Evolutionary conservation across 331 rosid species (phyloP), one percentile per base, ranked within the genome.

Genomic region (Malus hybrid): DNA sequence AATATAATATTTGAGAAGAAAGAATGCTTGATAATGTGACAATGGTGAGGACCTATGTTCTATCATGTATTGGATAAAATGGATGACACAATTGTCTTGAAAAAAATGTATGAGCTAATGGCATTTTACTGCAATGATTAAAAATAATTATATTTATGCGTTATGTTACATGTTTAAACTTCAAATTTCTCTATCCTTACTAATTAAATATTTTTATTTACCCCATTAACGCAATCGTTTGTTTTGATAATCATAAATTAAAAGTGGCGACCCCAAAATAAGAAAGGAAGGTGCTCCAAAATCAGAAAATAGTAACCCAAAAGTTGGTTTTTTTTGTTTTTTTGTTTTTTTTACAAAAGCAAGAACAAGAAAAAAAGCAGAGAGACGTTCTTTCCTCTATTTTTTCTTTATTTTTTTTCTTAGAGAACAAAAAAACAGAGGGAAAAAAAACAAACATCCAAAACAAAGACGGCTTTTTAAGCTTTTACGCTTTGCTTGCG

Each of bases 401-500:
- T 12, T 61, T 12, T 10, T 5, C 5, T 13, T 28, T 0, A 0
- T 6, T 28, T 61, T 61, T 18, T 62, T 24, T 12, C 34, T 5
- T 1, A 13, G 34, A 27, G 34, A 69, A 67, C 72, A 71, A 77
- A 81, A 86, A 86, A 61, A 79, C 42, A 72, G 50, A 50, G 67
- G 44, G 22, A 42, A 60, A 57, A 66, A 64, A 36, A 73, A 77
- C 87, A 67, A 85, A 82, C 67, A 24, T 77, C 87, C 34, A 70
- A 76, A 79, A 76, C 78, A 70, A 84, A 74, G 77, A 78, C 82
- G 73, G 60, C 70, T 46, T 39, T 39, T 39, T 39, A 39, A 10
- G 46, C 13, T 39, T 10, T 78, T 75, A 44, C 61, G 83, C 87
- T 82, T 86, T 84, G 85, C 89, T 83, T 90, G 65, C 56, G 82